phyloP scores from a whole-genome alignment of 805 yeast genomes.

The Cyberlindnera sargentensis region DNA sequence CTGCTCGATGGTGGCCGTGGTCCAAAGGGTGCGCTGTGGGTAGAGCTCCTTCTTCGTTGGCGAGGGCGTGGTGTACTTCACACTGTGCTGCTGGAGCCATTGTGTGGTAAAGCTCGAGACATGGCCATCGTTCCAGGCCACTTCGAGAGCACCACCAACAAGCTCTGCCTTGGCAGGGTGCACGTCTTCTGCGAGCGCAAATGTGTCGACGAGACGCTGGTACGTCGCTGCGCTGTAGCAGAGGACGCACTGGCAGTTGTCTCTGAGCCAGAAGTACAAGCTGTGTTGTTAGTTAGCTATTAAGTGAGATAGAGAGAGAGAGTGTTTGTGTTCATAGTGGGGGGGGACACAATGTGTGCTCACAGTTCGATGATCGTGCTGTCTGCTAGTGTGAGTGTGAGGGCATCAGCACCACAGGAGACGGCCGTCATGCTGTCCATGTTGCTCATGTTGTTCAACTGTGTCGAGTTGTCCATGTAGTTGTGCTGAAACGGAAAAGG shows the following conservation, averaged over 20 bases:
- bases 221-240: conserved; percentile 51
- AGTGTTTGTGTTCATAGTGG: too few species aligned
- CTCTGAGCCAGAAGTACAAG: conserved; percentile 49
- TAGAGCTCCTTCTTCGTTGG: conserved; percentile 24
- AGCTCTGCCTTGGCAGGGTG: conserved; percentile 7
- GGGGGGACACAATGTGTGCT: too few species aligned
- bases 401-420: too few species aligned
- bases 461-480: too few species aligned
- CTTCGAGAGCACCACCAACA: not conserved
- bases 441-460: too few species aligned
- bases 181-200: conserved; percentile 29
- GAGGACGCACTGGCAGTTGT: conserved; percentile 50
- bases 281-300: not conserved
- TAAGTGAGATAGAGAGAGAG: not conserved
- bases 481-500: too few species aligned
- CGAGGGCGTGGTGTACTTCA: conserved; percentile 30
- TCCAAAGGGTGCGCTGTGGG: conserved; percentile 38
- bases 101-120: conserved; percentile 10
- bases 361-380: too few species aligned
- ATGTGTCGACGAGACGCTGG: conserved; percentile 53
- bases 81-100: conserved; percentile 19
- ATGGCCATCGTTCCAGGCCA: conserved; percentile 15
- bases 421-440: too few species aligned
- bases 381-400: too few species aligned
- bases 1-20: conserved; percentile 28